phyloP scores from a whole-genome alignment of 345 rosid genomes.

The Tarenaya hassleriana region DNA sequence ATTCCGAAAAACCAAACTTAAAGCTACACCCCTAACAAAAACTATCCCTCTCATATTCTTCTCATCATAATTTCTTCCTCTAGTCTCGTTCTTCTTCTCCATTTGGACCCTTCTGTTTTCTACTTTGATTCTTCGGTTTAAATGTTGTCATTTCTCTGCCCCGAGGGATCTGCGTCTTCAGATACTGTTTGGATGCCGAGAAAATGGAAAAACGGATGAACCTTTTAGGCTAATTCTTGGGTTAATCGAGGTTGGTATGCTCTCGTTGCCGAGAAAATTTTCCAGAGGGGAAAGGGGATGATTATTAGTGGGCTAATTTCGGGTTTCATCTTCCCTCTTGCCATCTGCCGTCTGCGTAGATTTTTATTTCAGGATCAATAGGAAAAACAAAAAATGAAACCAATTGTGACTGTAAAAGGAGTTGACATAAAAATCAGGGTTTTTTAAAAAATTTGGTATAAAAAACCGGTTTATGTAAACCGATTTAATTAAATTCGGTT shows the following conservation, averaged over 20 bases:
- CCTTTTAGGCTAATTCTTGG: too few relatives aligned
- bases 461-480: too few relatives aligned
- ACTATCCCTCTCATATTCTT: constrained; percentile 29
- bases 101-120: constrained; percentile 31
- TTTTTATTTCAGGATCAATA: constrained; percentile 13
- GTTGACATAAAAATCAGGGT: too few relatives aligned
- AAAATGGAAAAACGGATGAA: background rate
- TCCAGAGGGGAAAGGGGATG: background rate
- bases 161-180: too few relatives aligned
- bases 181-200: constrained; percentile 22
- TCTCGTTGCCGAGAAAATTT: too few relatives aligned
- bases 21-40: too few relatives aligned
- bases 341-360: background rate
- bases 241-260: too few relatives aligned
- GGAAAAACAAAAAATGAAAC: background rate
- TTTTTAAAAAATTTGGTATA: too few relatives aligned
- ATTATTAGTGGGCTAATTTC: constrained; percentile 1
- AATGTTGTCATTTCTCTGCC: background rate
- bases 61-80: constrained; percentile 27
- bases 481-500: too few relatives aligned
- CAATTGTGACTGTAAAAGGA: too few relatives aligned
- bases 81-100: background rate
- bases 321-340: background rate
- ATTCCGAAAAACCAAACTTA: too few relatives aligned
- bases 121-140: background rate